Percentiles rank a stretch among this genome's conserved stretches.
Conservation (phyloP, 176 grass and related monocot species). For the Oryza glaberrima region DNA sequence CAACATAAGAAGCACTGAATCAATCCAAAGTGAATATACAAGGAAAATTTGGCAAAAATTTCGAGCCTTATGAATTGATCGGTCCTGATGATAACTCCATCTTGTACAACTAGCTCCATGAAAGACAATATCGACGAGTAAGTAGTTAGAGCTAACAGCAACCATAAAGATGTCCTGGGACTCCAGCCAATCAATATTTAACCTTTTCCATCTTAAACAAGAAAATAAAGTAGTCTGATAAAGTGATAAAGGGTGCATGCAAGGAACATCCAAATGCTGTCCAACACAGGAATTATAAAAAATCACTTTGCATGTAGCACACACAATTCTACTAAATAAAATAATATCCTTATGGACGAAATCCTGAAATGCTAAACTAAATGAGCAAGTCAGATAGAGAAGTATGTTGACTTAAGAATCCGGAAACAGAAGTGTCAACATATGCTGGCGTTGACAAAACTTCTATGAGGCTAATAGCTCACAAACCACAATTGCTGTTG, state of each 20-base stretch:
- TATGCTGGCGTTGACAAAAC: constrained; percentile 12
- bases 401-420: background rate
- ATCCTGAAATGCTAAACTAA: constrained; percentile 23
- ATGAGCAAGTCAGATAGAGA: constrained; percentile 18
- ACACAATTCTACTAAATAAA: constrained; percentile 15
- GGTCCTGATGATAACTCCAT: constrained; percentile 9
- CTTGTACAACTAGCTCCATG: background rate
- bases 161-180: background rate
- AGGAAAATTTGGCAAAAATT: constrained; percentile 7
- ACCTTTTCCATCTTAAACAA: constrained; percentile 26
- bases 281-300: constrained; percentile 17
- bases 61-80: constrained; percentile 13
- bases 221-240: constrained; percentile 31
- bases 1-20: constrained; percentile 4
- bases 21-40: background rate
- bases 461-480: background rate
- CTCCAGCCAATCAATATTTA: constrained; percentile 9
- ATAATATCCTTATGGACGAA: background rate
- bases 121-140: constrained; percentile 20
- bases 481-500: background rate
- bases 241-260: constrained; percentile 6
- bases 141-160: constrained; percentile 18
- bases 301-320: background rate
- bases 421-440: background rate
- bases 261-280: constrained; percentile 23